Conservation (phyloP, 495 filamentous ascomycete genomes). For the Lasiosphaeria miniovina region DNA sequence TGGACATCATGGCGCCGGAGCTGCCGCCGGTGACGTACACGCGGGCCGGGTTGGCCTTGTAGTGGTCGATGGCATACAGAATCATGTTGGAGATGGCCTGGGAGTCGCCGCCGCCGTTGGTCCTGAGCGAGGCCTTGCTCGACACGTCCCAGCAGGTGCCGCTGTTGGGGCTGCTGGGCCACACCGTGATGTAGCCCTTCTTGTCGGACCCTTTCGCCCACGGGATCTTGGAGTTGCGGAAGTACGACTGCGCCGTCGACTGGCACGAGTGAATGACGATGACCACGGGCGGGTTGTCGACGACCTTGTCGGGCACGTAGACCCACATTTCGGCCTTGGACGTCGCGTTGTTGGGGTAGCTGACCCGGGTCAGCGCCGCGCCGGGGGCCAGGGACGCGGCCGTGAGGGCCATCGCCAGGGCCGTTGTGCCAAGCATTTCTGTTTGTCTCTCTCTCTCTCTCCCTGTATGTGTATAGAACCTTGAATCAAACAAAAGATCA, state of each 20-base stretch:
- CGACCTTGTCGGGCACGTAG: slow-evolving; percentile 53
- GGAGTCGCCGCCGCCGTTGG: slow-evolving; percentile 37
- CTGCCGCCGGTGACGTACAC: slow-evolving; percentile 41
- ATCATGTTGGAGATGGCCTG: slow-evolving; percentile 46
- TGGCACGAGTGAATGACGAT: slow-evolving; percentile 58
- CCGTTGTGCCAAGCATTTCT: slow-evolving; percentile 4
- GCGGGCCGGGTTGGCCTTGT: slow-evolving; percentile 29
- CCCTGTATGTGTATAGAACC: not conserved
- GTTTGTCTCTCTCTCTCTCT: slow-evolving; percentile 1
- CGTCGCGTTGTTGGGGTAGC: slow-evolving; percentile 40
- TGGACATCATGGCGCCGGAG: slow-evolving; percentile 45
- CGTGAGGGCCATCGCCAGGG: not conserved
- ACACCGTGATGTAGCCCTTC: slow-evolving; percentile 57
- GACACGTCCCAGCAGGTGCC: slow-evolving; percentile 60
- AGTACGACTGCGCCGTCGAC: slow-evolving; percentile 51
- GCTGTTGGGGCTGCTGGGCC: slow-evolving; percentile 45
- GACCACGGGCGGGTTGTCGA: slow-evolving; percentile 48
- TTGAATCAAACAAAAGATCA: not conserved
- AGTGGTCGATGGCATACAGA: slow-evolving; percentile 32
- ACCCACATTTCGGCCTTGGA: slow-evolving; percentile 43
- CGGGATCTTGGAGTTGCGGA: slow-evolving; percentile 46
- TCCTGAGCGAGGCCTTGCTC: slow-evolving; percentile 39
- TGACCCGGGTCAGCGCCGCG: slow-evolving; percentile 36
- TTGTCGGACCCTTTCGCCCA: slow-evolving; percentile 48
- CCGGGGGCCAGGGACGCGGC: slow-evolving; percentile 6